Base-by-base conservation (phyloP, 179 eudicot genomes). In the Beta corolliflora region DNA sequence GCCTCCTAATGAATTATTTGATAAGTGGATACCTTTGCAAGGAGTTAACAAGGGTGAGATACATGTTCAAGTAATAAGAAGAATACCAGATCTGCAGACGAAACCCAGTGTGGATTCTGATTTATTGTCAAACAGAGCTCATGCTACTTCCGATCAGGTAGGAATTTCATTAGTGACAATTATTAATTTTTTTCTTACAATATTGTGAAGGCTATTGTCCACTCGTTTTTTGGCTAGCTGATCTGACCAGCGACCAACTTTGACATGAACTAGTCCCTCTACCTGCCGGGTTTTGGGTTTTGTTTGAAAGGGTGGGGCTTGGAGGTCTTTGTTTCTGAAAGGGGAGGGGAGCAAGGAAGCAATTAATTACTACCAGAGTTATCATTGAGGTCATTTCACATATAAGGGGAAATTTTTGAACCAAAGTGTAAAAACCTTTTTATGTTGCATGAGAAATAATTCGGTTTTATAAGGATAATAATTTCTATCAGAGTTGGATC, bases 11-110 rank as follows among this genome's bases (percentile, higher is more conserved):
- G 90, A 92, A 81, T 66, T 84, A 75, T 89, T 83, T 55, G 97
- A 94, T 36, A 94, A 96, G 80, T 94, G 99, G 99, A 94, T 96
- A 90, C 99, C 98, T 21, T 90, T 96, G 70, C 99, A 96, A 88
- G 93, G 93, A 70, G 98, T 96, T 48, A 93, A 88, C 80, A 93
- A 83, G 73, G 99, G 99, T 18, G 99, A 96, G 86, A 90, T 96
- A 76, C 98, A 89, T 89, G 79, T 96, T 82, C 99, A 88, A 53
- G 81, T 96, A 58, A 94, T 92, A 12, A 84, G 97, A 80, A 92
- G 85, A 89, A 79, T 87, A 68, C 97, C 96, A 23, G 90, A 91
- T 65, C 81, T 90, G 19, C 90, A 89, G 60, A 90, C 85, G 89
- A 83, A 74, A 84, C 65, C 86, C 72, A 91, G 92, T 82, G 69